These are phyloP conservation scores for Coemansia sp. DNA, from an alignment of 192 early-diverging fungal genomes.

Conservation along the genomic window DNA sequence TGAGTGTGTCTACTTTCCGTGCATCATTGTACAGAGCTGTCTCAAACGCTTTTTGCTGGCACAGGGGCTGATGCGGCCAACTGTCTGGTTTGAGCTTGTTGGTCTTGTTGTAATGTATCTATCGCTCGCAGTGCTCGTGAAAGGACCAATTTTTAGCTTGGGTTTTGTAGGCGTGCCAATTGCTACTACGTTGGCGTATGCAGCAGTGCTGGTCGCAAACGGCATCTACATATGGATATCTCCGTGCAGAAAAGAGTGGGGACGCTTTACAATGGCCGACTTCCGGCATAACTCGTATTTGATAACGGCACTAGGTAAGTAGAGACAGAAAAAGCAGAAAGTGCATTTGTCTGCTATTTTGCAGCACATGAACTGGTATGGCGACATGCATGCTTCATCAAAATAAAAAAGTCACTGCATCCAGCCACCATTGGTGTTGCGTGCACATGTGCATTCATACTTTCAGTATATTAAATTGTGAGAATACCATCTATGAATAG, in stretches of 20 bases:
- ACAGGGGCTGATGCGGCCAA: conserved; percentile 89
- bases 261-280: conserved; percentile 22
- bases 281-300: conserved; percentile 31
- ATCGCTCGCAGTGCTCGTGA: conserved; percentile 76
- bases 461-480: too few relatives aligned
- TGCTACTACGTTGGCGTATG: conserved; percentile 62
- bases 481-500: too few relatives aligned
- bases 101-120: conserved; percentile 69
- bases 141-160: conserved; percentile 46
- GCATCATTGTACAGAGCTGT: conserved; percentile 77
- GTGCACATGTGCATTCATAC: too few relatives aligned
- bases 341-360: too few relatives aligned
- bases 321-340: neutral
- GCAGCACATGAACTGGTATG: too few relatives aligned
- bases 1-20: conserved; percentile 71
- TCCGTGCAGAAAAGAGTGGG: conserved; percentile 38
- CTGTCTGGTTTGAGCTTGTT: conserved; percentile 68
- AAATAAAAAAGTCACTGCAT: too few relatives aligned
- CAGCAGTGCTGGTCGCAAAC: conserved; percentile 55
- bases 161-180: conserved; percentile 73
- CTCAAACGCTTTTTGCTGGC: conserved; percentile 81
- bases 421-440: too few relatives aligned
- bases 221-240: conserved; percentile 55
- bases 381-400: too few relatives aligned
- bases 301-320: conserved; percentile 33